A percentile compares a stretch with the other conserved stretches of the same genome.
phyloP scores from a whole-genome alignment of 2,329 filamentous ascomycete genomes.

The Talaromyces rugulosus region DNA sequence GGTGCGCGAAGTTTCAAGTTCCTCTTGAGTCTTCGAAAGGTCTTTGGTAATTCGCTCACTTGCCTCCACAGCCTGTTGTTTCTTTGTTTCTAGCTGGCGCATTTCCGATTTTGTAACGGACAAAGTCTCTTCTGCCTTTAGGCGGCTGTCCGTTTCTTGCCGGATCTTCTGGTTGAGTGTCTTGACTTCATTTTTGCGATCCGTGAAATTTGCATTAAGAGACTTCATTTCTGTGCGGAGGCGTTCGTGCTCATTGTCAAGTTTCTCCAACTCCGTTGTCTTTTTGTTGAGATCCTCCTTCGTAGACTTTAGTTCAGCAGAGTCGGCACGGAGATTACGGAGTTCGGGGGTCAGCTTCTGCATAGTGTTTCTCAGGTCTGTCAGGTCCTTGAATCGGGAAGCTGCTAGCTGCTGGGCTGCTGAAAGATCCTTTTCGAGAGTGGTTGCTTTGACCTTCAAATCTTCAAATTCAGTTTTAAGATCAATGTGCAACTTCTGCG shows the following conservation, averaged over 20 bases:
- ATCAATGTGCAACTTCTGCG: conserved; percentile 49
- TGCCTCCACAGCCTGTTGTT: conserved; percentile 69
- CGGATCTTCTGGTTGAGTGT: conserved; percentile 72
- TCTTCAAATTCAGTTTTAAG: conserved; percentile 65
- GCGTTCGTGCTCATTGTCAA: conserved; percentile 80
- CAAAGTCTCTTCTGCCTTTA: conserved; percentile 75
- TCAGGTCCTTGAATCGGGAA: conserved; percentile 80
- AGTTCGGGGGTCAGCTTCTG: conserved; percentile 86
- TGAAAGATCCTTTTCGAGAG: conserved; percentile 75
- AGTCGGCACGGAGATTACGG: conserved; percentile 71
- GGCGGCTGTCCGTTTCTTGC: conserved; percentile 66
- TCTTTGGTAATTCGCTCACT: conserved; percentile 69
- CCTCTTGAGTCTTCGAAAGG: conserved; percentile 67
- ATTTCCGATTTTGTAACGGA: conserved; percentile 71
- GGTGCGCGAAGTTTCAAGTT: conserved; percentile 54
- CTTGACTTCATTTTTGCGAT: conserved; percentile 75
- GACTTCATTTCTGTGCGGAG: conserved; percentile 68
- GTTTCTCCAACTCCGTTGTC: conserved; percentile 61
- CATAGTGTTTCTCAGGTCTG: conserved; percentile 71
- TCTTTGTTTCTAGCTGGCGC: conserved; percentile 71
- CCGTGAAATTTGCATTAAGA: conserved; percentile 65
- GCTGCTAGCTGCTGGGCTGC: conserved; percentile 84
- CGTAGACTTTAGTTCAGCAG: conserved; percentile 65
- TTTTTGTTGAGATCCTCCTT: conserved; percentile 70
- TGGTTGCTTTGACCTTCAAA: conserved; percentile 64